Evolutionary conservation across 2,329 filamentous ascomycete species (phyloP).

Genomic region (Verticillium tricorpus): DNA sequence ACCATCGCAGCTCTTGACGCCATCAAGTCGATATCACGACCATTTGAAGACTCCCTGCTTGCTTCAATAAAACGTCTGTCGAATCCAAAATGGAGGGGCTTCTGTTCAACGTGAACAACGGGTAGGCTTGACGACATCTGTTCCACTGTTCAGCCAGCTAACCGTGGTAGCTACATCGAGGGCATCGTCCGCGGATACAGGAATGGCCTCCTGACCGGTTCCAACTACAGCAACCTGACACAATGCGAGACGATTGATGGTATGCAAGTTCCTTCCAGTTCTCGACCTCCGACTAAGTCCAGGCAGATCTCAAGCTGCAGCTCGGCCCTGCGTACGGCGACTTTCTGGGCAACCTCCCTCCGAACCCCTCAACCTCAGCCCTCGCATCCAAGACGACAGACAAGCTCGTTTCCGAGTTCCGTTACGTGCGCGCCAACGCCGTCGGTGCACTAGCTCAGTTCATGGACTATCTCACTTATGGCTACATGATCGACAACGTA

Average conservation of each 20-base stretch:
- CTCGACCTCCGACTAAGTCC: conserved; percentile 8
- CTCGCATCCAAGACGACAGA: conserved; percentile 95
- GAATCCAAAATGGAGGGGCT: conserved; percentile 72
- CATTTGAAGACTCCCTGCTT: background rate
- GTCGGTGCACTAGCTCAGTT: conserved; percentile 89
- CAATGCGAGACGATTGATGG: conserved; percentile 98
- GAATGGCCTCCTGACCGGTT: conserved; percentile 82
- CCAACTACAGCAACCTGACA: conserved; percentile 92
- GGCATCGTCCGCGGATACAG: conserved; percentile 96
- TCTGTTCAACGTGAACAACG: conserved; percentile 91
- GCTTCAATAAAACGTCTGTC: background rate
- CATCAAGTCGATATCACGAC: background rate
- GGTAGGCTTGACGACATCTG: conserved; percentile 46
- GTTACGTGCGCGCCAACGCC: conserved; percentile 91
- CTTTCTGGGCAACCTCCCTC: conserved; percentile 87
- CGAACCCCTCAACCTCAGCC: conserved; percentile 92
- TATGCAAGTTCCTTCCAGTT: conserved; percentile 30
- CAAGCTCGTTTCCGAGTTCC: conserved; percentile 96
- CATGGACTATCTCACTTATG: conserved; percentile 97
- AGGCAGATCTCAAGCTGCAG: conserved; percentile 89
- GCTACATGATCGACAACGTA: conserved; percentile 99
- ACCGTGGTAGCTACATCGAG: conserved; percentile 71
- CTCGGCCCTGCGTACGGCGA: conserved; percentile 96
- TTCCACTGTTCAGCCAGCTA: conserved; percentile 6
- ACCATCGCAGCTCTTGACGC: background rate